A percentile compares a stretch with the other conserved stretches of the same genome.
These are phyloP conservation scores for Tinospora cordifolia DNA, from an alignment of 164 flowering plant species.

Conservation along the genomic window DNA sequence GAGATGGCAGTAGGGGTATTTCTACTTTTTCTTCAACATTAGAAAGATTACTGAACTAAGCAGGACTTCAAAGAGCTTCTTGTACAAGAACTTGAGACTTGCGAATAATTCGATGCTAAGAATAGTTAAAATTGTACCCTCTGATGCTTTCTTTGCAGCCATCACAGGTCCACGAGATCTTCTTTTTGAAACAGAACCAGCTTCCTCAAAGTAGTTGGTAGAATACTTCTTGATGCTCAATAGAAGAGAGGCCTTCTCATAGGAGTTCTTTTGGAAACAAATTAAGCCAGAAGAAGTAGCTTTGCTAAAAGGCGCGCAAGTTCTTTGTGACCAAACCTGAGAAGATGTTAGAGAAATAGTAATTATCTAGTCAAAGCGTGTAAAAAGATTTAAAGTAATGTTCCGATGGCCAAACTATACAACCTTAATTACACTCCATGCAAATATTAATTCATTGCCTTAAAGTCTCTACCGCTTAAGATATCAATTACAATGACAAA, in stretches of 20 bases:
- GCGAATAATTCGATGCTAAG: background rate
- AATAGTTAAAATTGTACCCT: slow-evolving; percentile 34
- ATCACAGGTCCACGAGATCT: slow-evolving; percentile 78
- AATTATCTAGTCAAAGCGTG: background rate
- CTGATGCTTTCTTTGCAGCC: slow-evolving; percentile 73
- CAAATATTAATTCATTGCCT: background rate
- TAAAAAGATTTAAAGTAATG: background rate
- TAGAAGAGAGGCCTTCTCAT: slow-evolving; percentile 22
- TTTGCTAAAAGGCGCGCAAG: slow-evolving; percentile 39
- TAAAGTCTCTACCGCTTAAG: background rate
- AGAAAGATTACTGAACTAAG: background rate
- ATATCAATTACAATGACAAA: background rate
- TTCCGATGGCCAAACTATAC: background rate
- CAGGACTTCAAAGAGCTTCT: background rate
- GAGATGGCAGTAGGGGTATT: background rate
- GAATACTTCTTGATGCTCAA: slow-evolving; percentile 26
- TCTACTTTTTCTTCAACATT: too few species aligned
- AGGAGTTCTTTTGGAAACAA: slow-evolving; percentile 32
- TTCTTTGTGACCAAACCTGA: slow-evolving; percentile 55
- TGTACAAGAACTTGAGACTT: background rate
- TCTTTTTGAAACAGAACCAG: slow-evolving; percentile 39
- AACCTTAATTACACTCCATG: background rate
- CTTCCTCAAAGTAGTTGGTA: slow-evolving; percentile 29
- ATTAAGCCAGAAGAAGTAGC: slow-evolving; percentile 27
- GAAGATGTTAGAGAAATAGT: slow-evolving; percentile 5